Base-by-base conservation (phyloP, 371 early-diverging fungal species). In the Lichtheimia ornata region DNA sequence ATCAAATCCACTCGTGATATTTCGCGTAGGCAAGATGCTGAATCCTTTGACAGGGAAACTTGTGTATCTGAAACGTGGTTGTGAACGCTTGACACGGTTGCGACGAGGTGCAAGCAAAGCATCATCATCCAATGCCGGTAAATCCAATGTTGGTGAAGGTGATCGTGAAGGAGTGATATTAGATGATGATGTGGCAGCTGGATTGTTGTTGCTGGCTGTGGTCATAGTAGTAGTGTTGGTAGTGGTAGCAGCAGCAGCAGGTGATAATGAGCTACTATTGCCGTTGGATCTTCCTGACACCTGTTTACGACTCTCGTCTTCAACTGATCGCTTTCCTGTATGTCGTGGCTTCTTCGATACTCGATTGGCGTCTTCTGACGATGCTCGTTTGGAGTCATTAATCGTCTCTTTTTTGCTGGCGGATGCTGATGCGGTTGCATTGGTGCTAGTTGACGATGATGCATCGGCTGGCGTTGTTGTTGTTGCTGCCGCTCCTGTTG, bases 31-130 rank as follows among this genome's bases (percentile, higher is more conserved):
- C 35, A 81, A 64, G 43, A 81, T 78, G 12, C 65, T 74, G 45
- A 73, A 81, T 20, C 82, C 82, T 61, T 75, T 74, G 30, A 76
- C 73, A 47, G 79, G 77, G 53, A 78, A 81, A 1, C 63, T 71
- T 2, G 82, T 78, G 55, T 81, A 81, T 58, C 72, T 76, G 53
- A 81, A 78, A n/a, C 51, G 64, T 22, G 78, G 79, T 43, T 74
- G 73, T 45, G 57, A 59, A 50, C 25, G 30, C 42, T 44, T 54
- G 28, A 5, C 35, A 11, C 35, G 35, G 35, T 35, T 35, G 35
- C 35, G 35, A 35, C 35, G 35, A 9, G 35, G 35, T 35, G 35
- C 35, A 35, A 35, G 35, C 35, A 35, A 35, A 35, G 35, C 35
- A 35, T 35, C 35, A 35, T 35, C 35, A 35, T 35, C 35, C 4